Conservation (phyloP, 768 basidiomycete genomes). For the Hydnomerulius pinastri region DNA sequence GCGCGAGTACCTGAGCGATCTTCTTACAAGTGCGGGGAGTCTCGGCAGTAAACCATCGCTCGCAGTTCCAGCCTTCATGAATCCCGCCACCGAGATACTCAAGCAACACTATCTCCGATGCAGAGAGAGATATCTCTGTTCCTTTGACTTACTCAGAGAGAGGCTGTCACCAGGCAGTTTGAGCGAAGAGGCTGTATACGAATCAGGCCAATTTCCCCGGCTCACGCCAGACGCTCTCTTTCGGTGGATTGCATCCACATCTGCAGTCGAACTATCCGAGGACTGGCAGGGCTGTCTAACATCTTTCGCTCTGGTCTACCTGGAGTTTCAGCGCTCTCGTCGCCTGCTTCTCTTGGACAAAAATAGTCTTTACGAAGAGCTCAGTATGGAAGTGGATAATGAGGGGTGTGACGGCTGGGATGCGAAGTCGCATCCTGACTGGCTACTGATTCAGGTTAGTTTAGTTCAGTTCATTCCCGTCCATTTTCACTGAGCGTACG, state of each 20-base stretch:
- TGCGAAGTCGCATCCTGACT: conserved; percentile 6
- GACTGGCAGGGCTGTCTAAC: conserved; percentile 30
- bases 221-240: conserved; percentile 30
- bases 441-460: conserved; percentile 15
- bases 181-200: background rate
- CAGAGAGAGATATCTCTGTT: too few relatives aligned
- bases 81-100: background rate
- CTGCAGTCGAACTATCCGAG: conserved; percentile 1
- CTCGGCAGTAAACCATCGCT: background rate
- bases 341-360: conserved; percentile 26
- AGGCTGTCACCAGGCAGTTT: background rate
- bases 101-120: background rate
- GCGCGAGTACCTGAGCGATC: background rate
- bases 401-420: conserved; percentile 2
- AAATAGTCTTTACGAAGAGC: conserved; percentile 6
- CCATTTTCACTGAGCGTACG: conserved; percentile 22
- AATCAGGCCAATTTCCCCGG: conserved; percentile 34
- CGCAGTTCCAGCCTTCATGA: background rate
- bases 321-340: conserved; percentile 35
- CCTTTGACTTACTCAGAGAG: background rate
- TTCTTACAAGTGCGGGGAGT: background rate
- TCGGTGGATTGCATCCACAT: conserved; percentile 19
- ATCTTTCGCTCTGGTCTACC: conserved; percentile 23
- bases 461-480: background rate
- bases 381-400: conserved; percentile 11